Base-by-base conservation (phyloP, 371 early-diverging fungal genomes). In the Rhizopus delemar region DNA sequence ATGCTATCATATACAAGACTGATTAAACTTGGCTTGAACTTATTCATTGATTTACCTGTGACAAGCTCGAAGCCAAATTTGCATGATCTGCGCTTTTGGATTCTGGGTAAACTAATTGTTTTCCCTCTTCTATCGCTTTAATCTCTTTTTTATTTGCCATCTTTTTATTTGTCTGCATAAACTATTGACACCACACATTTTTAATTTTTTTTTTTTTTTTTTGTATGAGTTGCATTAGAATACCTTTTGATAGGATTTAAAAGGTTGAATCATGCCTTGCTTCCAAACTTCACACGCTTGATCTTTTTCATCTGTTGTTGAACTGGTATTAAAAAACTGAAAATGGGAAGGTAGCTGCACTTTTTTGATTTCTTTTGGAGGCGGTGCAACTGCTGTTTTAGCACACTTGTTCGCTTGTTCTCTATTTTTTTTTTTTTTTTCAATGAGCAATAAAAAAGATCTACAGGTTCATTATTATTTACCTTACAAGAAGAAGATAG, bases 401-500 rank as follows among this genome's bases (percentile, higher is more conserved):
- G 68, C 51, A 45, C 64, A 74, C 41, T 63, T 41, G n/a, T 63
- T 66, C 0, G 77, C 70, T 48, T 79, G 77, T 46, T 71, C 43
- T 36, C 77, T 79, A 41, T 13, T n/a, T 41, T 8, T 11, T 29
- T 31, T 32, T n/a, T 43, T 15, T 43, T 11, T 43, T n/a, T 43
- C 22, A 28, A 39, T 51, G 8, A 33, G 16, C 13, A 33, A 41
- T 33, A 35, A n/a, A 39, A 5, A 28, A 28, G 49, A n/a, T 46
- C 7, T 34, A 33, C 3, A n/a, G 16, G 0, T 3, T 15, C 8
- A 6, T 33, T 29, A 15, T 11, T 38, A 31, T 32, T 66, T 72
- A 76, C 80, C 80, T 58, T n/a, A 79, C 80, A 51, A 70, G 56
- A 3, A 79, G 57, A 0, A 79, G 43, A 41, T 79, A 79, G 49